A percentile compares a stretch with the other conserved stretches of the same genome.
phyloP scores from a whole-genome alignment of 2,329 filamentous ascomycete genomes.

The Pyricularia grisea region DNA sequence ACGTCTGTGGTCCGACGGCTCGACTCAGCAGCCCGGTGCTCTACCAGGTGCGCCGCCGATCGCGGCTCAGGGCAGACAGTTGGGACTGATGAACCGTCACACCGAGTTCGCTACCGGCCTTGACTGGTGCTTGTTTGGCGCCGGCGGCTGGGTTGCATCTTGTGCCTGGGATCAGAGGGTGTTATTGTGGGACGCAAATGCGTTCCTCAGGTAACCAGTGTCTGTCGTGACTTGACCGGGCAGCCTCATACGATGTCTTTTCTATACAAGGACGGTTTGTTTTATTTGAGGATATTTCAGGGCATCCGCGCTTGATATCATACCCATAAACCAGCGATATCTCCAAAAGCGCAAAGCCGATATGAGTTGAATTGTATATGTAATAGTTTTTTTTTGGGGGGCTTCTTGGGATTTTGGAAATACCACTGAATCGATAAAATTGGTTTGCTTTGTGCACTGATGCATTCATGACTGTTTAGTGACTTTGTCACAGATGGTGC shows the following conservation, averaged over 20 bases:
- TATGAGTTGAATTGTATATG: neutral
- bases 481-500: neutral
- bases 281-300: neutral
- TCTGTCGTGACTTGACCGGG: neutral
- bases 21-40: slow-evolving; percentile 23
- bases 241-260: neutral
- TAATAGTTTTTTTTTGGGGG: neutral
- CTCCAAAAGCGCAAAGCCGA: neutral
- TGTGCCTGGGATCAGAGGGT: slow-evolving; percentile 91
- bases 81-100: slow-evolving; percentile 84
- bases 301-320: neutral
- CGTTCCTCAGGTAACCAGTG: slow-evolving; percentile 23
- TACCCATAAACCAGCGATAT: neutral
- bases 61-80: slow-evolving; percentile 33
- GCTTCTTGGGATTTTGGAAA: neutral
- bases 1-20: slow-evolving; percentile 79
- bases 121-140: slow-evolving; percentile 96
- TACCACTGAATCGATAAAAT: neutral
- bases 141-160: slow-evolving; percentile 90
- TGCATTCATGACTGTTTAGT: neutral
- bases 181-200: slow-evolving; percentile 80
- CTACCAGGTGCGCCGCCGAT: slow-evolving; percentile 7
- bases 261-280: neutral
- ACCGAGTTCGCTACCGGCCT: slow-evolving; percentile 95
- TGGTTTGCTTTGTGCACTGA: neutral